phyloP scores from a whole-genome alignment of 2,329 filamentous ascomycete genomes.

The Periconia sp. region DNA sequence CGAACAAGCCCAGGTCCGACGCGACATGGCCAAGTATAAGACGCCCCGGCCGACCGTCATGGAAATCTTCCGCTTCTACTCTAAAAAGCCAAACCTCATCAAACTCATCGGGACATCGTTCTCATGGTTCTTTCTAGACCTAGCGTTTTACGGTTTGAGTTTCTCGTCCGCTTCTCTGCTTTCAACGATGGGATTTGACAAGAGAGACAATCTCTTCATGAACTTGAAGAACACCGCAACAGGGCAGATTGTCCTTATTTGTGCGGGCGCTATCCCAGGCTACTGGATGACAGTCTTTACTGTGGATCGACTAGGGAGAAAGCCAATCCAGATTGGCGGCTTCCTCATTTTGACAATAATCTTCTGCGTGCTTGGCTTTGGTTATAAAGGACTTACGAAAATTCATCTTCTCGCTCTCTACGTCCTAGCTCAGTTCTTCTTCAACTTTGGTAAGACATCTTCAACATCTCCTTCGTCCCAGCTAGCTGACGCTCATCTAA shows the following conservation, averaged over 20 bases:
- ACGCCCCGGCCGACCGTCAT: slow-evolving; percentile 35
- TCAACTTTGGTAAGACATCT: slow-evolving; percentile 53
- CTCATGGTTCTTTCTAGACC: slow-evolving; percentile 75
- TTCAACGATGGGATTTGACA: slow-evolving; percentile 72
- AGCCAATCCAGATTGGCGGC: slow-evolving; percentile 72
- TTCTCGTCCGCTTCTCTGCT: slow-evolving; percentile 80
- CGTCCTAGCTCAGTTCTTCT: slow-evolving; percentile 58
- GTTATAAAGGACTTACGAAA: slow-evolving; percentile 51
- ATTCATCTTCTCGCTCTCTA: slow-evolving; percentile 54
- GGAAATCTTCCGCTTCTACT: slow-evolving; percentile 75
- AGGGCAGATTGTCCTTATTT: slow-evolving; percentile 79
- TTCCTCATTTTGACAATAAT: slow-evolving; percentile 56
- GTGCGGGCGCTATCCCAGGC: slow-evolving; percentile 79
- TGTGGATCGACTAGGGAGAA: slow-evolving; percentile 76
- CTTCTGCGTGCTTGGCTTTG: slow-evolving; percentile 58
- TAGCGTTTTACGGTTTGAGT: slow-evolving; percentile 63
- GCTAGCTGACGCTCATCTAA: slow-evolving; percentile 5
- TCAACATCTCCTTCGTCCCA: slow-evolving; percentile 73
- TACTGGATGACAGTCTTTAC: slow-evolving; percentile 82
- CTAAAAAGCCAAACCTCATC: slow-evolving; percentile 71
- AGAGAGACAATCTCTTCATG: slow-evolving; percentile 69
- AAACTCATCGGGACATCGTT: slow-evolving; percentile 77
- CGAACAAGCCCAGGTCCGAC: slow-evolving; percentile 62
- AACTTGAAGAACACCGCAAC: slow-evolving; percentile 75
- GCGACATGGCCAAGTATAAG: slow-evolving; percentile 42